A percentile compares a stretch with the other conserved stretches of the same genome.
These are phyloP conservation scores for Lotmaria passim DNA, from an alignment of 208 protist genomes.

Conservation along the genomic window DNA sequence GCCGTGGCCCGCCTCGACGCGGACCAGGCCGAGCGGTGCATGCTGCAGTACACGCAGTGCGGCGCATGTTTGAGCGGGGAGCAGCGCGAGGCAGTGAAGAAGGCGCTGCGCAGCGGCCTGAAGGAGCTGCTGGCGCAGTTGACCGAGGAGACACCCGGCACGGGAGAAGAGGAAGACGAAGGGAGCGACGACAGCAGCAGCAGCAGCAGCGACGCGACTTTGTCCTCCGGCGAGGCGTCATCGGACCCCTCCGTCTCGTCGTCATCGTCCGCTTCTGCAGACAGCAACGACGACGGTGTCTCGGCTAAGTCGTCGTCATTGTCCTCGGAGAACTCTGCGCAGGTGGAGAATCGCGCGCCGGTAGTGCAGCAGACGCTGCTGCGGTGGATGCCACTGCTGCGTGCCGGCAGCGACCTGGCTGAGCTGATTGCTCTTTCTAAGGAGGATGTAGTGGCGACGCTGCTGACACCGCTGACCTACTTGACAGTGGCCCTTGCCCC, in stretches of 20 bases:
- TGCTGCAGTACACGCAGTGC: constrained; percentile 31
- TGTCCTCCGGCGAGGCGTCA: neutral
- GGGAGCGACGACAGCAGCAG: neutral
- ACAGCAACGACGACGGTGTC: neutral
- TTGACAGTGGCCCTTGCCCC: constrained; percentile 64
- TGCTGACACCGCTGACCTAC: constrained; percentile 35
- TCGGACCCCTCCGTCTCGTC: neutral
- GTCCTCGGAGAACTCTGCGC: constrained; percentile 5
- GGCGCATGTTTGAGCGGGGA: constrained; percentile 22
- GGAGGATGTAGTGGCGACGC: constrained; percentile 31
- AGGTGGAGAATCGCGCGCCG: constrained; percentile 30
- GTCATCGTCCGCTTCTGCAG: neutral
- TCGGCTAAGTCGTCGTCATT: neutral
- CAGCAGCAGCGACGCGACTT: neutral
- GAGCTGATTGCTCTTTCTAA: constrained; percentile 38
- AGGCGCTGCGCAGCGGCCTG: constrained; percentile 45
- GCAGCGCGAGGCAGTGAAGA: constrained; percentile 39
- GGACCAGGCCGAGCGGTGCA: constrained; percentile 40
- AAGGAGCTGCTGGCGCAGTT: constrained; percentile 37
- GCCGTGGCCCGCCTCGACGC: constrained; percentile 54
- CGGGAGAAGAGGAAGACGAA: constrained; percentile 18
- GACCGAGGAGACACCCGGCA: constrained; percentile 19
- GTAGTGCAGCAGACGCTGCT: constrained; percentile 37
- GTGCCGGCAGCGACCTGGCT: constrained; percentile 30
- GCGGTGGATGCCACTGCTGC: constrained; percentile 52